Percentiles rank a stretch among this genome's conserved stretches.
These are phyloP conservation scores for Astragalus glycyphyllos DNA, from an alignment of 306 rosid species.

Conservation along the genomic window DNA sequence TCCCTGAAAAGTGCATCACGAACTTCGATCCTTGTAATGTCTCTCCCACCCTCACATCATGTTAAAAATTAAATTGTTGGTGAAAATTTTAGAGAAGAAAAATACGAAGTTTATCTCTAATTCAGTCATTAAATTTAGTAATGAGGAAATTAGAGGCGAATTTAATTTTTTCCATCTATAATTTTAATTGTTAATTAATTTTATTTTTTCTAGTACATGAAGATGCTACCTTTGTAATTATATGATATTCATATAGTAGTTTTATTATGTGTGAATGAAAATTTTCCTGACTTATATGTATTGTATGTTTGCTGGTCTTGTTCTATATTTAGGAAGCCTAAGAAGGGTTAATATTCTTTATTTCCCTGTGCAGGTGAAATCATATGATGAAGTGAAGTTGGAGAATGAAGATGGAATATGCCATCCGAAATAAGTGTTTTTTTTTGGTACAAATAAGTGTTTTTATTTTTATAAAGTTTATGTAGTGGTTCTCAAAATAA, in stretches of 20 bases:
- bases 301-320: too few species aligned
- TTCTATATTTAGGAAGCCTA: not conserved
- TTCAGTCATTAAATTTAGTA: too few species aligned
- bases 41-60: not conserved
- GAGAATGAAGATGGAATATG: constrained; percentile 21
- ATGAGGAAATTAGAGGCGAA: too few species aligned
- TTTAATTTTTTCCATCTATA: too few species aligned
- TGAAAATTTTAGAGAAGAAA: too few species aligned
- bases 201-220: too few species aligned
- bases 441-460: too few species aligned
- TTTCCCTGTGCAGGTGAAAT: constrained; percentile 62
- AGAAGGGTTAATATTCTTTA: not conserved
- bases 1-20: constrained; percentile 73
- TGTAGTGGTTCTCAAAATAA: constrained; percentile 38
- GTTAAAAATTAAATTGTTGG: too few species aligned
- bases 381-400: constrained; percentile 46
- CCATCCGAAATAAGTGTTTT: constrained; percentile 43
- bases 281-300: not conserved
- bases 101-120: too few species aligned
- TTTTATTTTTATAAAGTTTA: not conserved
- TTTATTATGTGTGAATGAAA: not conserved
- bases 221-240: too few species aligned
- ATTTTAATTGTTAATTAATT: too few species aligned
- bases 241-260: too few species aligned
- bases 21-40: constrained; percentile 79